Conservation (phyloP, 768 basidiomycete genomes). For the Lactifluus rugatus region DNA sequence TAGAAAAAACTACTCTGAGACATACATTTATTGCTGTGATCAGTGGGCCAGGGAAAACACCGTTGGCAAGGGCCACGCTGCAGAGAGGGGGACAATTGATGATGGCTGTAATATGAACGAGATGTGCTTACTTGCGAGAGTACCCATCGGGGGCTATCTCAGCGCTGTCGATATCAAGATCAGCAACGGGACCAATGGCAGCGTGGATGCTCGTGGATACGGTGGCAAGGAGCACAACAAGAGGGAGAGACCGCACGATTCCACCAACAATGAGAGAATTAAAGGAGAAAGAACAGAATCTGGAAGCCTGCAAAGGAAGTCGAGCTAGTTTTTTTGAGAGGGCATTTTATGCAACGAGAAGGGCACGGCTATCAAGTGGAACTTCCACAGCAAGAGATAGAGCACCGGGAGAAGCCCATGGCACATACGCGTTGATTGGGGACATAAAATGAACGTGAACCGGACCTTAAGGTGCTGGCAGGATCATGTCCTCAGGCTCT, state of each 20-base stretch:
- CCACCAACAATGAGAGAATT: background rate
- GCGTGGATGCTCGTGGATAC: slow-evolving; percentile 1
- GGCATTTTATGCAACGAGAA: background rate
- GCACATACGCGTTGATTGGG: background rate
- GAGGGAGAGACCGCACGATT: background rate
- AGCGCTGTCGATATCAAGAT: slow-evolving; percentile 19
- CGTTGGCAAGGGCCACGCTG: slow-evolving; percentile 35
- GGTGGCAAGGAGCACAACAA: background rate
- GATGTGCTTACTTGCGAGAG: slow-evolving; percentile 10
- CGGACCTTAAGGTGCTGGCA: no score
- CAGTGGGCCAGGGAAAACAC: slow-evolving; percentile 39
- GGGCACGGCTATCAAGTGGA: background rate
- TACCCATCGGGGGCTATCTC: slow-evolving; percentile 21
- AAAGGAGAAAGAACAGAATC: background rate
- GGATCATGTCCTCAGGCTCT: no score
- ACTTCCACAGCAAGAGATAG: background rate
- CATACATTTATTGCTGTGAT: slow-evolving; percentile 31
- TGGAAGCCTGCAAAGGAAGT: background rate
- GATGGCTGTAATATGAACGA: background rate
- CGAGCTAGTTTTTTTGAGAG: no score
- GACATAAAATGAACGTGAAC: background rate
- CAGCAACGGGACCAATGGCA: slow-evolving; percentile 20
- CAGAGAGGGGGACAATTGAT: background rate
- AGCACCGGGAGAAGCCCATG: no score
- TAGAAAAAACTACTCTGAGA: no score